Evolutionary conservation across 768 basidiomycete genomes (phyloP).

Genomic region (Termitomyces sp.): DNA sequence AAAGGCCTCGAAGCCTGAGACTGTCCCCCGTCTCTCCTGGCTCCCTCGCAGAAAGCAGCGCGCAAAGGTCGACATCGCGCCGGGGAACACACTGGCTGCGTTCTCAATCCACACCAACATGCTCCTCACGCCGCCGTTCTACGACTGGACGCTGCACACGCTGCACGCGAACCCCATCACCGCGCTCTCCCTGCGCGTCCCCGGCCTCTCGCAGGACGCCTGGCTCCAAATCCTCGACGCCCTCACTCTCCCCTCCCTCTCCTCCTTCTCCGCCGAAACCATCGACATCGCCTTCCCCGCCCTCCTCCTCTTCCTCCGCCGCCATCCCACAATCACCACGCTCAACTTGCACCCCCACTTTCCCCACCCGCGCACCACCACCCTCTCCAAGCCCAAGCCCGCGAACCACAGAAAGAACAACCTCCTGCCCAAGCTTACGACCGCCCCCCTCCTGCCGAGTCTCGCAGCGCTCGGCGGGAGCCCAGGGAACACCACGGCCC

Average conservation of each 20-base stretch:
- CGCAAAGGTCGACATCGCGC: neutral
- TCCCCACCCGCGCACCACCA: neutral
- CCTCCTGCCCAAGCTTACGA: no score
- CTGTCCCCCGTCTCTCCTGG: neutral
- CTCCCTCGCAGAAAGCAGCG: neutral
- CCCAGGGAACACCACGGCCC: slow-evolving; percentile 10
- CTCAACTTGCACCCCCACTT: slow-evolving; percentile 17
- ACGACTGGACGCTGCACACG: slow-evolving; percentile 18
- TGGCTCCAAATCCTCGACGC: slow-evolving; percentile 15
- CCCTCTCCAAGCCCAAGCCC: neutral
- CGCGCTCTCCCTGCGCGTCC: slow-evolving; percentile 16
- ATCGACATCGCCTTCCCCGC: slow-evolving; percentile 14
- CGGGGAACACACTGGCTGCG: slow-evolving; percentile 8
- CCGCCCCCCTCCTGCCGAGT: no score
- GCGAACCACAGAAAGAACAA: slow-evolving; percentile 2
- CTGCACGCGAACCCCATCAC: slow-evolving; percentile 15
- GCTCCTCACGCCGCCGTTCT: slow-evolving; percentile 16
- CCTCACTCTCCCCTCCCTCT: slow-evolving; percentile 18
- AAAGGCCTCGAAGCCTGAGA: neutral
- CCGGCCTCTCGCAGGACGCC: slow-evolving; percentile 8
- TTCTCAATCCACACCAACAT: slow-evolving; percentile 17
- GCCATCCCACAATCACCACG: slow-evolving; percentile 18
- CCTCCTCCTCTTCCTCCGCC: slow-evolving; percentile 19
- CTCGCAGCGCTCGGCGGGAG: slow-evolving; percentile 18
- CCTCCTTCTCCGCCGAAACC: slow-evolving; percentile 13